Percentiles rank a stretch among this genome's conserved stretches.
phyloP scores from a whole-genome alignment of 257 asterid species.

The Galeopsis tetrahit region DNA sequence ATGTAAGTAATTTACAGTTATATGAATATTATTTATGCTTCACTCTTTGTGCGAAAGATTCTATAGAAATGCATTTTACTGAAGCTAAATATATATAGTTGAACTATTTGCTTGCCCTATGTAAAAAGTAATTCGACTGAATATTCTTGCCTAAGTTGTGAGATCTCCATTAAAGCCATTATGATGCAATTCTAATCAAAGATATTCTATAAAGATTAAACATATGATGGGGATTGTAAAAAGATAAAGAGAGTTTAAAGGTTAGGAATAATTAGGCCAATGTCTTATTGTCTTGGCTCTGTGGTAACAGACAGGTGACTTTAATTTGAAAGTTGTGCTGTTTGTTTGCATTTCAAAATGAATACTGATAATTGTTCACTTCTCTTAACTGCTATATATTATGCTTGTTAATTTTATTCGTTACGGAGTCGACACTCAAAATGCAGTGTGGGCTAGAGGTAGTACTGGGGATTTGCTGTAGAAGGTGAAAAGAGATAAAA shows the following conservation, averaged over 20 bases:
- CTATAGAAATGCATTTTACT: slow-evolving; percentile 8
- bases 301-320: slow-evolving; percentile 30
- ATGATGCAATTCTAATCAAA: slow-evolving; percentile 35
- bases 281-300: slow-evolving; percentile 37
- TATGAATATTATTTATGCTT: neutral
- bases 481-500: slow-evolving; percentile 49
- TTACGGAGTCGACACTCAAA: slow-evolving; percentile 54
- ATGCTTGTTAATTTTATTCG: slow-evolving; percentile 31
- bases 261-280: slow-evolving; percentile 42
- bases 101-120: neutral
- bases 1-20: neutral
- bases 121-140: slow-evolving; percentile 11
- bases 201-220: slow-evolving; percentile 33
- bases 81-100: slow-evolving; percentile 21
- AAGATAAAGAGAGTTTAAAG: slow-evolving; percentile 45
- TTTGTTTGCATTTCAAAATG: slow-evolving; percentile 24
- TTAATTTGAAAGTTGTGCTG: slow-evolving; percentile 41
- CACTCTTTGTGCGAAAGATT: slow-evolving; percentile 18
- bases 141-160: slow-evolving; percentile 26
- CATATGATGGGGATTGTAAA: slow-evolving; percentile 37
- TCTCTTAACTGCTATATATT: slow-evolving; percentile 5
- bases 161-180: slow-evolving; percentile 24
- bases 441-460: slow-evolving; percentile 40
- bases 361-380: neutral
- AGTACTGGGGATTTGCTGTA: slow-evolving; percentile 61